Base-by-base conservation (phyloP, 1,139 yeast genomes). In the Hemisphaericaspora lyxosophila region DNA sequence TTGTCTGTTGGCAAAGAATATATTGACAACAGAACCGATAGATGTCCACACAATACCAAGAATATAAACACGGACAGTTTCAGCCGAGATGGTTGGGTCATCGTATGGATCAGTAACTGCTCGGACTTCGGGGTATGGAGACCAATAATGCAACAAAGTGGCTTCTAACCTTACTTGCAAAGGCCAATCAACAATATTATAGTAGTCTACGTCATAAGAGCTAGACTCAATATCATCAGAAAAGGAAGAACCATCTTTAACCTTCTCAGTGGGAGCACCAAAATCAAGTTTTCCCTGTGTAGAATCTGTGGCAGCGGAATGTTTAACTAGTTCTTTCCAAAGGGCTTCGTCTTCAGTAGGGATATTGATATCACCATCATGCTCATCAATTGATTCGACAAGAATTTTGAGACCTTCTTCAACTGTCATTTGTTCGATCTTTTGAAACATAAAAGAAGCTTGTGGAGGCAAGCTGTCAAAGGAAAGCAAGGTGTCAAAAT, bases 111-210 rank as follows among this genome's bases (percentile, higher is more conserved):
- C 73, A 15, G 79, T 66, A 18, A 78, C 75, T 3, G 86, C 67
- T 45, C 87, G 67, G 2, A 82, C 85, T 54, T 80, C 85, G 3
- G 82, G 78, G 51, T 82, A 82, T 1, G 85, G 83, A 1, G 85
- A 80, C 56, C 73, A 75, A 51, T 64, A 79, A 33, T 73, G 64
- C 36, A 75, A 59, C 36, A 81, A 55, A 7, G 69, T 71, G 1
- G 82, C 82, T 39, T 68, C 67, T 30, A 72, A 50, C 41, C 60
- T 64, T 2, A 54, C 53, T 43, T 63, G 63, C 30, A 71, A 55
- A n/a, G 51, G 53, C 56, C 67, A 64, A 23, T 62, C 55, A 17
- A 34, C 39, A 24, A 47, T 39, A 7, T 28, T 17, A 15, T 18
- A 18, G 15, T 28, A 28, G 3, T 28, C 31, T 3, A 5, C 14